Base-by-base conservation (phyloP, 768 basidiomycete species). In the Imleria badia region DNA sequence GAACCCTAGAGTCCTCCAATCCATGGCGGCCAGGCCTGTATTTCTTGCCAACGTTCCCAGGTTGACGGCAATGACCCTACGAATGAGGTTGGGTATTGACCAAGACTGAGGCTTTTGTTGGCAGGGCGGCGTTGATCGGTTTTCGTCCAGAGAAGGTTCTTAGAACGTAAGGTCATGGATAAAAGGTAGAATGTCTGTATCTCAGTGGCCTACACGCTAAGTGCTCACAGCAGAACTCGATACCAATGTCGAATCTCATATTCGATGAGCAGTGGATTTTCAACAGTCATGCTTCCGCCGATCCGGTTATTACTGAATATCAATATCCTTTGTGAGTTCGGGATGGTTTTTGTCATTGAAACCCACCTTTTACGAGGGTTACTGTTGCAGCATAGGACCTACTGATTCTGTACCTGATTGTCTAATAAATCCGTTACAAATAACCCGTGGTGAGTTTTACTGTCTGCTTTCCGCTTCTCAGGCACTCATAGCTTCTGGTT, bases 111-210 rank as follows among this genome's bases (percentile, higher is more conserved):
- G 10, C 17, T 19, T 8, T 33, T 4, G 1, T 51, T 60, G 60
- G 60, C 46, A 45, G 12, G 34, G 23, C 39, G 26, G 38, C 45
- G n/a, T 10, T 0, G 41, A 50, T 63, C 17, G 41, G 19, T 20
- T 9, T 12, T 30, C 1, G 22, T 55, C 54, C 48, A 20, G 5
- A 3, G 22, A 22, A 19, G 7, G n/a, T 49, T 45, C 44, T n/a
- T 13, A 0, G 33, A 26, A 42, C 13, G 30, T 3, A 3, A 9
- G 10, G 15, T n/a, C 6, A 3, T 11, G 30, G 3, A 60, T 63
- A 63, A 65, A 65, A 57, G 59, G 40, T 51, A 29, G 23, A n/a
- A 42, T 20, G 23, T 9, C 3, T 17, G 6, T 39, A 11, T 9
- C 41, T 15, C 17, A 23, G 5, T 23, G 19, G 1, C 8, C 2